Base-by-base conservation (phyloP, 176 grass and related monocot genomes). In the Rhipidocladum racemiflorum region DNA sequence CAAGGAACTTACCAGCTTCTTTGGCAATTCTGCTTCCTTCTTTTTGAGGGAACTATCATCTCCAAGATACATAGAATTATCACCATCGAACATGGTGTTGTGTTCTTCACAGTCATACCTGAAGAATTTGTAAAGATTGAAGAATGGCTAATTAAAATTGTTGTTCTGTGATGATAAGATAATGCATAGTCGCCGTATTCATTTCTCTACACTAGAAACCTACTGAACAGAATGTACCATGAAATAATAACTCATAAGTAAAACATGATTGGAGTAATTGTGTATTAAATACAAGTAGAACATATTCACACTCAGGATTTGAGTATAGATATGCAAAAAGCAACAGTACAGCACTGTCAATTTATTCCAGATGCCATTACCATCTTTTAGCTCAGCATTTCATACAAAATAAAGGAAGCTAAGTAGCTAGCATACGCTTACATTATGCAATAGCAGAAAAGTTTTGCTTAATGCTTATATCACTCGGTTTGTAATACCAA, bases 31-130 rank as follows among this genome's bases (percentile, higher is more conserved):
- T 28, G 87, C 92, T 76, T 98, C 90, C 83, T 88, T 95, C 90
- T 93, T 98, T 84, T 98, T 89, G 80, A 91, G 91, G 16, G 81
- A 87, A 46, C 12, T 82, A n/a, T 98, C 90, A 75, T 98, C 92
- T 43, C 78, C 92, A 88, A 70, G 86, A 76, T 93, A 97, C 80
- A 88, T 86, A 38, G 94, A 91, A 64, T 83, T 90, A 84, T 93
- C 92, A 84, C 85, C 89, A 70, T 98, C 96, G 8, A 90, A 90
- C 96, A 95, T 89, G 39, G 92, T 95, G 34, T 16, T 95, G 79
- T 95, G 88, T 77, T 98, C 96, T 87, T 98, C 96, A 86, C 96
- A 90, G 60, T 98, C 92, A 86, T 98, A 98, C 96, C 96, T 98
- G 84, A 30, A 85, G 2, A 89, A 81, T 68, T 72, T 59, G 43